Base-by-base conservation (phyloP, 768 basidiomycete species). In the Lentinula lateritia region DNA sequence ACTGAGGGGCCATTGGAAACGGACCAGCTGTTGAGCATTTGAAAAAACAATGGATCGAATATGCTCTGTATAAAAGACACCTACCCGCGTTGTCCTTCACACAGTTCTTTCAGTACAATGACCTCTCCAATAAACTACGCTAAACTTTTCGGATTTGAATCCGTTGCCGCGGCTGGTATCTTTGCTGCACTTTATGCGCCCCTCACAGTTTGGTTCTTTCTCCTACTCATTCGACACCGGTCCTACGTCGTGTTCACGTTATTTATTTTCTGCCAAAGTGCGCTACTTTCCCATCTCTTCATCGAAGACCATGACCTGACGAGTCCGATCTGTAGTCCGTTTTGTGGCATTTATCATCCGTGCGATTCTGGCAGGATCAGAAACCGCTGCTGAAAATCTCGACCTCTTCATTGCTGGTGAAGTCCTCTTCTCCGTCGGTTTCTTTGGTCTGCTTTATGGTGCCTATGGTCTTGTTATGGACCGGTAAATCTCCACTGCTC, bases 401-500 rank as follows among this genome's bases (percentile, higher is more conserved):
- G 54, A 56, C 7, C 58, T 77, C 9, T 67, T 77, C 18, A 77
- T 78, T 2, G 73, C 72, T 0, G 75, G 77, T 46, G 63, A 76
- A 64, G 67, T 78, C 4, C 67, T 80, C 10, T 75, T 76, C 35
- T 71, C 75, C 0, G 72, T 77, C 23, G 80, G 80, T 6, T 81
- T 77, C 66, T 75, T 78, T 50, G 76, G 74, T 18, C 64, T 82
- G 6, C 65, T 81, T n/a, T 77, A 75, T 58, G 74, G 78, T 1
- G 70, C 76, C 0, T 80, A 78, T 57, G 76, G 71, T 0, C 71
- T 80, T 1, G 75, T 78, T 6, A 62, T 78, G 16, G 78, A 80
- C 60, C 69, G 77, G 80, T 80, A 57, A 50, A 69, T n/a, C 36
- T 18, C 39, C 34, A 28, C 12, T 6, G 20, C 23, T 28, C 4